These are phyloP conservation scores for Hymenoscyphus fraxineus DNA, from an alignment of 2,329 filamentous ascomycete genomes.

Conservation along the genomic window DNA sequence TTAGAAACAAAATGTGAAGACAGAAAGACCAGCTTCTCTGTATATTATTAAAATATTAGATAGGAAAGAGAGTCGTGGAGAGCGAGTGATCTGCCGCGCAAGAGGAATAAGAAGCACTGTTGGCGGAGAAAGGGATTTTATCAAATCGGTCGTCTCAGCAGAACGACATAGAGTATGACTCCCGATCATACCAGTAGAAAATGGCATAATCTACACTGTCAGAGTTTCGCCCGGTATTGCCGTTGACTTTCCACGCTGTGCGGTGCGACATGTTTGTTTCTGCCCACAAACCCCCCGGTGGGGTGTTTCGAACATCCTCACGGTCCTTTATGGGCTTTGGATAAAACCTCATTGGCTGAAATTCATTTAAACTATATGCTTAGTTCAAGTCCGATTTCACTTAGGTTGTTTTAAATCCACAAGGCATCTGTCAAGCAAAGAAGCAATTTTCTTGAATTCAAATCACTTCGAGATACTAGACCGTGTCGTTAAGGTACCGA, in stretches of 20 bases:
- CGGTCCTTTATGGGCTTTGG: neutral
- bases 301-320: neutral
- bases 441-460: too few species aligned
- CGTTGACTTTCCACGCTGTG: neutral
- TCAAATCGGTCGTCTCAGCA: neutral
- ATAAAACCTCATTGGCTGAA: neutral
- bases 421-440: too few species aligned
- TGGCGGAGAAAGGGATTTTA: neutral
- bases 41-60: neutral
- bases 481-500: too few species aligned
- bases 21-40: slow-evolving; percentile 1
- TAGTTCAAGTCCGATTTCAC: neutral
- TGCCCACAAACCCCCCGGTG: neutral
- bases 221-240: neutral
- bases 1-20: neutral
- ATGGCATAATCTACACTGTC: neutral
- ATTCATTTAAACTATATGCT: neutral
- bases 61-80: neutral
- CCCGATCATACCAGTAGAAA: neutral
- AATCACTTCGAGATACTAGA: too few species aligned
- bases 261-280: neutral
- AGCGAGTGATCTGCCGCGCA: neutral
- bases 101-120: neutral
- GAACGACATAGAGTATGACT: neutral
- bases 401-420: too few species aligned